Evolutionary conservation across 257 asterid species (phyloP), one percentile per base, ranked within the genome.

Genomic region (Petrea volubilis): DNA sequence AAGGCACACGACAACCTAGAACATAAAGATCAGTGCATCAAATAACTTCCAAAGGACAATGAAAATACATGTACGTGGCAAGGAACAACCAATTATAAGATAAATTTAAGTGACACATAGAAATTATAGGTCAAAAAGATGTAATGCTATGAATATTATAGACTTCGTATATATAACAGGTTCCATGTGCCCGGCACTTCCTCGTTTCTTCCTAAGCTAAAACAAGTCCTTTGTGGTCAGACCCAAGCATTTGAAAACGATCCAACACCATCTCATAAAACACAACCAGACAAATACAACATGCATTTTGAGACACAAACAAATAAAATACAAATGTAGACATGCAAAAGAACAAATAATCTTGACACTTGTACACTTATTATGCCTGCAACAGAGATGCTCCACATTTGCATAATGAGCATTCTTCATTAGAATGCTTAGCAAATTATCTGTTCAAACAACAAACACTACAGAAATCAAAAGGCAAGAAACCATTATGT

Each of bases 1-100:
- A 77, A 93, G 83, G 86, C 97, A 89, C 59, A 93, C 86, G 28
- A 89, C 91, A 82, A 93, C 98, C 98, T 93, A 76, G 76, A 77
- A 83, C 41, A 80, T 28, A 44, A 83, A 51, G 73, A 77, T 64
- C 33, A 14, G 74, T 74, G 47, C 60, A 78, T 88, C 72, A 82
- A 70, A 70, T 27, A 24, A 44, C 74, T n/a, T 70, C 43, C 53
- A 60, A 34, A 56, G 62, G 75, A 34, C 20, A 47, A 72, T 20
- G 25, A 70, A 18, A 59, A 49, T 15, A 72, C 24, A 29, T 68
- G 24, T 23, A 46, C 17, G 77, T 38, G 29, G 51, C 7, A 64
- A 25, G 49, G 47, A 43, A 24, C 25, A 49, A 52, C 57, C 33
- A 64, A 31, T 31, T 23, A 49, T 58, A 27, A 3, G 51, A 38